A percentile compares a stretch with the other conserved stretches of the same genome.
Conservation (phyloP, 169 alveolate species). For the Blepharisma undulans region DNA sequence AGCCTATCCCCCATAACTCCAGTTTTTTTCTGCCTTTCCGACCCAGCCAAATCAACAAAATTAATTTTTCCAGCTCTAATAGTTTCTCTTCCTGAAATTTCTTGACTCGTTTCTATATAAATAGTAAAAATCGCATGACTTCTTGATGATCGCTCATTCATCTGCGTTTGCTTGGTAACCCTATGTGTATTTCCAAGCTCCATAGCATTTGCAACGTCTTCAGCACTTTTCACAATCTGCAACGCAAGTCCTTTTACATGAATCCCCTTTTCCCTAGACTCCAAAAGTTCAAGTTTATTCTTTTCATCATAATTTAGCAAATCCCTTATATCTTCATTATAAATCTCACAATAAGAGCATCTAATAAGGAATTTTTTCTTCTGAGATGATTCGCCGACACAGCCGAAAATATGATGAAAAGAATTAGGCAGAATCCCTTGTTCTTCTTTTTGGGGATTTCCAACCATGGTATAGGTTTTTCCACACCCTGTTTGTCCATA, state of each 20-base stretch:
- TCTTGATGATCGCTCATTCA: conserved; percentile 60
- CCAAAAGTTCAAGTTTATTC: conserved; percentile 86
- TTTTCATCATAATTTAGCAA: conserved; percentile 80
- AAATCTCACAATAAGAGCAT: conserved; percentile 88
- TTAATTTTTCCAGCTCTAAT: conserved; percentile 88
- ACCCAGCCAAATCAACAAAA: conserved; percentile 88
- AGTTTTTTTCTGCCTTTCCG: conserved; percentile 84
- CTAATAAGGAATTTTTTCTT: conserved; percentile 73
- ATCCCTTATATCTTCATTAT: conserved; percentile 91
- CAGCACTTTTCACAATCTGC: conserved; percentile 72
- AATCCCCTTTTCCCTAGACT: conserved; percentile 86
- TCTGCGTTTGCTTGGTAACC: conserved; percentile 66
- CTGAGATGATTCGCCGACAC: conserved; percentile 65
- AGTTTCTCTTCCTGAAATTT: conserved; percentile 64
- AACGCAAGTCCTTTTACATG: conserved; percentile 85
- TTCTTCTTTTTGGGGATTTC: conserved; percentile 51
- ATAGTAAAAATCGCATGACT: conserved; percentile 48
- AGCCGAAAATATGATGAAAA: conserved; percentile 88
- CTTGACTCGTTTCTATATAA: conserved; percentile 79
- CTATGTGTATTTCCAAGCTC: conserved; percentile 16
- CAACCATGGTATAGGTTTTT: conserved; percentile 83
- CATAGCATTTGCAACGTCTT: conserved; percentile 68
- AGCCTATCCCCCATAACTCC: conserved; percentile 83
- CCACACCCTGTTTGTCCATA: conserved; percentile 85
- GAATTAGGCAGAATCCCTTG: conserved; percentile 92